Conservation (phyloP, 176 grass and related monocot species). For the Microstegium vimineum region DNA sequence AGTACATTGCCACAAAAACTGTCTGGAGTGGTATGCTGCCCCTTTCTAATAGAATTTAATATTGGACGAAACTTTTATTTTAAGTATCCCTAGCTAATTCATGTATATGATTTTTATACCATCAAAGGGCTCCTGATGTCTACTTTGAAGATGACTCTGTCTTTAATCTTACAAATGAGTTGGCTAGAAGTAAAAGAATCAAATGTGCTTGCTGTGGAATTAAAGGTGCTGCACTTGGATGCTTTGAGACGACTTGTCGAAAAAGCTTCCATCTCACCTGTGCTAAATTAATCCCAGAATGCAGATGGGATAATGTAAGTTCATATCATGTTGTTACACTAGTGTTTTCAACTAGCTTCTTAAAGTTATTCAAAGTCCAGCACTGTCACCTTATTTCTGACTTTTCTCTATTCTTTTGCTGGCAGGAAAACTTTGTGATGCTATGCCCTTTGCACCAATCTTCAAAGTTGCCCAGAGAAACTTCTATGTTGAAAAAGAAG, state of each 20-base stretch:
- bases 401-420: not conserved
- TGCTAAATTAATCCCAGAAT: conserved; percentile 81
- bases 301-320: conserved; percentile 92
- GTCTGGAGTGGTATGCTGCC: conserved; percentile 68
- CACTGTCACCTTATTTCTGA: conserved; percentile 5
- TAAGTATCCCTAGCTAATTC: conserved; percentile 14
- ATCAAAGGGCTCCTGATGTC: conserved; percentile 81
- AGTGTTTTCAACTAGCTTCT: conserved; percentile 13
- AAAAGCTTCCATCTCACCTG: conserved; percentile 95
- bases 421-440: conserved; percentile 97
- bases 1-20: conserved; percentile 83
- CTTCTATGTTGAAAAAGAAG: conserved; percentile 43
- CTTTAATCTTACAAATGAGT: conserved; percentile 68
- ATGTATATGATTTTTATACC: not conserved
- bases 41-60: conserved; percentile 2
- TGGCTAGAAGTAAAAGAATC: conserved; percentile 82
- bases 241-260: conserved; percentile 70
- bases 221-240: conserved; percentile 95
- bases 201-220: conserved; percentile 90
- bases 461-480: conserved; percentile 61
- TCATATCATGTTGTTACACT: not conserved
- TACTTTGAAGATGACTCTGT: conserved; percentile 78
- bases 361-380: not conserved
- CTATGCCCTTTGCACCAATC: conserved; percentile 72
- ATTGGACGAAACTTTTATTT: not conserved